Evolutionary conservation across 225 moss, liverwort and hornwort genomes (phyloP).

Genomic region (Pseudisothecium myosuroides): DNA sequence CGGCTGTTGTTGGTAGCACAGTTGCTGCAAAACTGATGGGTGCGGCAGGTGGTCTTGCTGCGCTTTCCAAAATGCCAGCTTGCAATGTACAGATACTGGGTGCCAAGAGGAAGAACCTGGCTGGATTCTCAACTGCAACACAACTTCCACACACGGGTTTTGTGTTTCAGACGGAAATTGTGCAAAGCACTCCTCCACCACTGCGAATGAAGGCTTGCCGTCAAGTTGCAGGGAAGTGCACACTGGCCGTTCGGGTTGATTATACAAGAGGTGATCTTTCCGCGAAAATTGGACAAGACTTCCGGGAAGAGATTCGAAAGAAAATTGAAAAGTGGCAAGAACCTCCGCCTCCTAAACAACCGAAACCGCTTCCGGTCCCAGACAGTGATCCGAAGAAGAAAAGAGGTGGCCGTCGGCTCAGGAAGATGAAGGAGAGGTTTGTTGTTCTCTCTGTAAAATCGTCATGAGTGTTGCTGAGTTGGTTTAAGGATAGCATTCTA

Average conservation of each 20-base stretch:
- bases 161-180: conserved; percentile 88
- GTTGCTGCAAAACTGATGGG: conserved; percentile 98
- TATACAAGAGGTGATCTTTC: conserved; percentile 77
- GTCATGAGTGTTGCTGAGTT: not conserved
- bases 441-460: not conserved
- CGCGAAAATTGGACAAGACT: conserved; percentile 56
- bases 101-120: conserved; percentile 79
- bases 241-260: conserved; percentile 85
- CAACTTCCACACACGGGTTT: conserved; percentile 87
- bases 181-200: conserved; percentile 93
- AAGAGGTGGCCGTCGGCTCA: conserved; percentile 81
- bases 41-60: conserved; percentile 81
- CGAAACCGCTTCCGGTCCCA: conserved; percentile 90
- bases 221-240: conserved; percentile 85
- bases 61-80: conserved; percentile 89
- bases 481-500: not conserved
- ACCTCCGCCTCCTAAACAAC: conserved; percentile 91
- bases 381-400: conserved; percentile 98
- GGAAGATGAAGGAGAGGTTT: conserved; percentile 99
- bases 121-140: conserved; percentile 89
- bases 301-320: conserved; percentile 81
- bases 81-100: conserved; percentile 92
- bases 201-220: conserved; percentile 76
- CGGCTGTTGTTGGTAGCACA: conserved; percentile 90
- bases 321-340: conserved; percentile 99